A percentile compares a stretch with the other conserved stretches of the same genome.
Evolutionary conservation across 2,329 filamentous ascomycete genomes (phyloP).

Genomic region (Stagonosporopsis rhizophila): DNA sequence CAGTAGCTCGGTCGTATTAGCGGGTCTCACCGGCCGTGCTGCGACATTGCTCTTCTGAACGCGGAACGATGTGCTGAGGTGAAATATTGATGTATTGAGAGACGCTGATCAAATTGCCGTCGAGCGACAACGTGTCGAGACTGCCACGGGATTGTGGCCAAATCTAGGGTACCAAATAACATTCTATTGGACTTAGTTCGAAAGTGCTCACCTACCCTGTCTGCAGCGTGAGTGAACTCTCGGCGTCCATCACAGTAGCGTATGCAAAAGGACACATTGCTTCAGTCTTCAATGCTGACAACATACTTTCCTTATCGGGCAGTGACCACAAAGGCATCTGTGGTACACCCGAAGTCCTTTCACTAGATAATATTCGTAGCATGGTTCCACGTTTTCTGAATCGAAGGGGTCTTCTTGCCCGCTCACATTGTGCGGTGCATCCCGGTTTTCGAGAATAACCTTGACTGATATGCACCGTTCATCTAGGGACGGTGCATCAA

Average conservation of each 20-base stretch:
- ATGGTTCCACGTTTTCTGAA: background rate
- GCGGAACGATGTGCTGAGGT: background rate
- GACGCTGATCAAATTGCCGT: background rate
- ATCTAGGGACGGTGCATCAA: no score
- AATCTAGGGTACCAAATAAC: background rate
- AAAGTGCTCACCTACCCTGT: background rate
- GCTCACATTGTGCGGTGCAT: background rate
- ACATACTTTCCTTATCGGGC: background rate
- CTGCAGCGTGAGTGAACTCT: background rate
- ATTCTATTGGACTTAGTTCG: background rate
- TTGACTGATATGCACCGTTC: no score
- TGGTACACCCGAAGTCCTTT: background rate
- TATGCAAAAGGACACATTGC: no score
- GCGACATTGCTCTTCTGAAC: conserved; percentile 10
- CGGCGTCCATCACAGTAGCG: no score
- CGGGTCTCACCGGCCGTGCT: conserved; percentile 14
- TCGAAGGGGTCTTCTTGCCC: background rate
- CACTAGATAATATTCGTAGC: background rate
- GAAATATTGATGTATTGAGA: background rate
- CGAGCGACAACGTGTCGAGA: background rate
- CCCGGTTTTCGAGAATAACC: background rate
- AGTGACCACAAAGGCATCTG: background rate
- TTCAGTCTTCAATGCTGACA: background rate
- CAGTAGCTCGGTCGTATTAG: conserved; percentile 12
- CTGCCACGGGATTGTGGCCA: background rate